These are phyloP conservation scores for Plasmodium knowlesi DNA, from an alignment of 169 alveolate genomes.

Conservation along the genomic window DNA sequence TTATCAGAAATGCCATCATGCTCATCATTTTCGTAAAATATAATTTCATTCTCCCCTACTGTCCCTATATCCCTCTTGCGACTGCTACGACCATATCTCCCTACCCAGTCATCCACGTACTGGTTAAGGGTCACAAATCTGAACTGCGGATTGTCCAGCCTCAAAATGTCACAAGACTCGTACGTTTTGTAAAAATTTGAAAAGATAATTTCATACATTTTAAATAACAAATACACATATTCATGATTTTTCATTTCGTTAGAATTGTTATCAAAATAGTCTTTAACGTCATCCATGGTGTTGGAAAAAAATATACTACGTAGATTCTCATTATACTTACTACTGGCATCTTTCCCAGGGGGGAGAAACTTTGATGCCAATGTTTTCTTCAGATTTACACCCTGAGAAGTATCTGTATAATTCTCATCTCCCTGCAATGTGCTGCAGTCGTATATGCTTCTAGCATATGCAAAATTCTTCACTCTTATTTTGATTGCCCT, in stretches of 20 bases:
- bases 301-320: constrained; percentile 3
- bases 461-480: constrained; percentile 20
- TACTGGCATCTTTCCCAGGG: neutral
- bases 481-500: neutral
- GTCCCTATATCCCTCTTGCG: neutral
- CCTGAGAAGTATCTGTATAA: neutral
- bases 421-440: neutral
- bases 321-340: neutral
- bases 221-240: constrained; percentile 40
- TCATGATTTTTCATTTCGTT: constrained; percentile 64
- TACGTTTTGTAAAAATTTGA: constrained; percentile 25
- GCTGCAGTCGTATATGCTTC: constrained; percentile 58
- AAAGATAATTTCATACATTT: constrained; percentile 68
- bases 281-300: constrained; percentile 26
- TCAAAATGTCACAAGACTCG: constrained; percentile 12
- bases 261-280: constrained; percentile 22
- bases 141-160: constrained; percentile 55
- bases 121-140: constrained; percentile 19
- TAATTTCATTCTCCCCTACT: neutral
- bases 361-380: neutral
- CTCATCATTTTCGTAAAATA: constrained; percentile 7
- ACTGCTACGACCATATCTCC: neutral
- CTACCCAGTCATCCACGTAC: constrained; percentile 11
- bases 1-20: neutral
- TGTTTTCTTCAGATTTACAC: neutral